These are phyloP conservation scores for Pontederia paniculata DNA, from an alignment of 176 grass and related monocot species.

Conservation along the genomic window DNA sequence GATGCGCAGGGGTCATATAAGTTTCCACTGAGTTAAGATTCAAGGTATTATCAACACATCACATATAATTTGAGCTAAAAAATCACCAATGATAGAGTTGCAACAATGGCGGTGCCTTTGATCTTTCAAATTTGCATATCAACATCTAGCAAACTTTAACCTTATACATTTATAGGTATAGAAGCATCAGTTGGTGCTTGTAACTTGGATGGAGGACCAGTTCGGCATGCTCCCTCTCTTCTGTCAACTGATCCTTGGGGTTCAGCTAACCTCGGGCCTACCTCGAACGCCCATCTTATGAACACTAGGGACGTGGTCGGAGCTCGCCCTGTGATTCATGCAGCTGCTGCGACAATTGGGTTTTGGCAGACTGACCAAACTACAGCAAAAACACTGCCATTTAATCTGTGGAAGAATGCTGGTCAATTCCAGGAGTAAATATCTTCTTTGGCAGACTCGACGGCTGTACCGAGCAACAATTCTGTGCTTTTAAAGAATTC, in stretches of 20 bases:
- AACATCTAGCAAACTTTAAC: background rate
- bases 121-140: no score
- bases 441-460: no score
- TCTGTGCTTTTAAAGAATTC: no score
- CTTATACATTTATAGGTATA: constrained; percentile 27
- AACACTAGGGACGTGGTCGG: background rate
- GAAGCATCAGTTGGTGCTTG: constrained; percentile 42
- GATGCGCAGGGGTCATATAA: no score
- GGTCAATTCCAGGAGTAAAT: constrained; percentile 22
- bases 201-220: constrained; percentile 78
- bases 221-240: constrained; percentile 96
- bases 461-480: no score
- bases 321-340: background rate
- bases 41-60: no score
- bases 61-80: no score
- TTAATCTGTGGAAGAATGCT: constrained; percentile 14
- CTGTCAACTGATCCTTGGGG: constrained; percentile 54
- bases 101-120: background rate
- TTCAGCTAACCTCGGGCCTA: constrained; percentile 4
- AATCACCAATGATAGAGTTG: no score
- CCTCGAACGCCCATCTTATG: constrained; percentile 18
- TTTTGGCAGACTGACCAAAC: constrained; percentile 21
- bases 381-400: background rate
- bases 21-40: no score
- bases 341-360: background rate